Evolutionary conservation across 257 asterid genomes (phyloP).

Genomic region (Solanum sitiens): DNA sequence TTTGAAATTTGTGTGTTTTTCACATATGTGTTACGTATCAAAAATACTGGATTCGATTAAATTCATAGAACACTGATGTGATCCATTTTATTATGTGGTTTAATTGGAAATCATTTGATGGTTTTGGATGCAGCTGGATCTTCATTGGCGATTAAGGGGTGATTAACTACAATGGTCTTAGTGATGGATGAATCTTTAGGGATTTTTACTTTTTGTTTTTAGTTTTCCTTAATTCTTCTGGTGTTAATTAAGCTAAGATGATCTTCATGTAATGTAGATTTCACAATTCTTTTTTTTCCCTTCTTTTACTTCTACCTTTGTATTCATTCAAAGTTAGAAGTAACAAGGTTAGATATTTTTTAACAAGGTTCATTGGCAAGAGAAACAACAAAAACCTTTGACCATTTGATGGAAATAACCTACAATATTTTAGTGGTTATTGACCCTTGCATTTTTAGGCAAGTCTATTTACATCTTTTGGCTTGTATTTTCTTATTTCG

Average conservation of each 20-base stretch:
- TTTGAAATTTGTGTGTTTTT: not conserved
- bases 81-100: not conserved
- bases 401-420: not conserved
- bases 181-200: slow-evolving; percentile 1
- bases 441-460: not conserved
- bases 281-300: not conserved
- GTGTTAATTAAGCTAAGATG: slow-evolving; percentile 11
- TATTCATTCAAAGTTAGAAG: not conserved
- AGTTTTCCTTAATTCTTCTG: not conserved
- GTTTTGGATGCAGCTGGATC: slow-evolving; percentile 17
- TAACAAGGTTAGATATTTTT: not conserved
- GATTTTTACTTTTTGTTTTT: not conserved
- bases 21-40: too few relatives aligned
- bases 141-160: slow-evolving; percentile 11
- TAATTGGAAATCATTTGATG: not conserved
- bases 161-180: not conserved
- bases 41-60: not conserved
- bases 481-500: not conserved
- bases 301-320: not conserved
- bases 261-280: slow-evolving; percentile 7
- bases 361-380: not conserved
- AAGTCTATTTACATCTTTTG: not conserved
- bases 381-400: not conserved
- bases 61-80: not conserved
- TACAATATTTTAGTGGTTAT: not conserved